phyloP scores from a whole-genome alignment of 768 basidiomycete species.

The Tricholoma terreum region DNA sequence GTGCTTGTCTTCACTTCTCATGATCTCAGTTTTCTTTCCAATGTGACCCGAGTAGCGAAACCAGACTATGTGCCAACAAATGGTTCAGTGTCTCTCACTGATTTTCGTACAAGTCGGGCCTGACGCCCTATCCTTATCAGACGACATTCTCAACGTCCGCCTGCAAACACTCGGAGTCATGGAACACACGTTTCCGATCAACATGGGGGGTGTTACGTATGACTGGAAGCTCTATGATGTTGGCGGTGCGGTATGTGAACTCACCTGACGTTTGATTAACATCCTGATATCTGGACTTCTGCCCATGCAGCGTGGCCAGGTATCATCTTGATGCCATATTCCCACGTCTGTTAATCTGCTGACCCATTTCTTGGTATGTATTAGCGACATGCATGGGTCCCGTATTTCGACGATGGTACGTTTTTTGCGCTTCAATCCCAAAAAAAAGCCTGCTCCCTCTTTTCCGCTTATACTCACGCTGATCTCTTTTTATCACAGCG shows the following conservation, averaged over 20 bases:
- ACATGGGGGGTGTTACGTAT: slow-evolving; percentile 57
- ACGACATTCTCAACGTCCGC: slow-evolving; percentile 76
- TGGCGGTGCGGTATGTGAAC: slow-evolving; percentile 66
- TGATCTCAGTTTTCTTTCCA: slow-evolving; percentile 60
- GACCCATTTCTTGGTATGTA: slow-evolving; percentile 5
- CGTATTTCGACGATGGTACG: slow-evolving; percentile 82
- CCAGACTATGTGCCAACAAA: slow-evolving; percentile 70
- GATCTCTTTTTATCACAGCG: slow-evolving; percentile 38
- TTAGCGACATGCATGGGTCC: slow-evolving; percentile 78
- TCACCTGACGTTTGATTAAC: neutral
- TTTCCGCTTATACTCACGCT: slow-evolving; percentile 2
- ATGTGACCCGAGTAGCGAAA: slow-evolving; percentile 61
- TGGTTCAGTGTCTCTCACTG: slow-evolving; percentile 36
- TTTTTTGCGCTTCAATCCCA: slow-evolving; percentile 20
- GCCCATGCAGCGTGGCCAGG: slow-evolving; percentile 55
- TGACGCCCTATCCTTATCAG: slow-evolving; percentile 31
- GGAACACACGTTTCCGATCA: slow-evolving; percentile 71
- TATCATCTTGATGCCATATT: slow-evolving; percentile 17
- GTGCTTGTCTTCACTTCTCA: neutral
- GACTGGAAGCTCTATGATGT: slow-evolving; percentile 84
- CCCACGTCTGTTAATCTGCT: slow-evolving; percentile 10
- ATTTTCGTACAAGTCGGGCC: neutral
- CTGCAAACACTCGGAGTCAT: slow-evolving; percentile 78
- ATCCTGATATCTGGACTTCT: neutral
- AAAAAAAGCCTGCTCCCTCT: too few relatives aligned